Evolutionary conservation across 257 asterid species (phyloP).

Genomic region (Gentiana dahurica): DNA sequence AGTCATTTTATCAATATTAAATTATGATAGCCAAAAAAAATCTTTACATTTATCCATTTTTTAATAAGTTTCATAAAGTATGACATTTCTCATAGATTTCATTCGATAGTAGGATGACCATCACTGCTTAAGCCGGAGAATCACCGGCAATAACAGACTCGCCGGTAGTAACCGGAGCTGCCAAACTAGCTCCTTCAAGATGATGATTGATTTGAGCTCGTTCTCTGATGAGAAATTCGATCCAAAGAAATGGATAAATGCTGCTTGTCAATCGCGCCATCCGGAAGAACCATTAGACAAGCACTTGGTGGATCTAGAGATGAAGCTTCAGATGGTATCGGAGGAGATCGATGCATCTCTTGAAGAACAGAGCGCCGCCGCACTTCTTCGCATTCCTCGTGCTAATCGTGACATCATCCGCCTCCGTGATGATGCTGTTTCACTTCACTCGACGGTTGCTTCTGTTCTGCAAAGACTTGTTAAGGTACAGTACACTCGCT

Average conservation of each 20-base stretch:
- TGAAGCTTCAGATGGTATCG: constrained; percentile 93
- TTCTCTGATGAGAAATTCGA: constrained; percentile 92
- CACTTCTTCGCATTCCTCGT: constrained; percentile 90
- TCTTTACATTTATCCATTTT: too few relatives aligned
- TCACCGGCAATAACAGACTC: too few relatives aligned
- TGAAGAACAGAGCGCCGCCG: constrained; percentile 90
- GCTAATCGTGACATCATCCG: constrained; percentile 88
- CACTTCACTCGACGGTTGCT: constrained; percentile 85
- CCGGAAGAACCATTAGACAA: constrained; percentile 88
- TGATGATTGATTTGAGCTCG: constrained; percentile 86
- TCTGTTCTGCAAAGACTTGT: constrained; percentile 65
- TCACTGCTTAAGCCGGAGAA: neutral
- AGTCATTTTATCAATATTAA: too few relatives aligned
- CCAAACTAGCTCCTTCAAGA: constrained; percentile 10
- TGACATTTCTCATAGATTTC: too few relatives aligned
- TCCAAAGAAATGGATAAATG: constrained; percentile 92
- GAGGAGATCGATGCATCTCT: constrained; percentile 96
- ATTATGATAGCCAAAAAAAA: too few relatives aligned
- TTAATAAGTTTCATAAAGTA: too few relatives aligned
- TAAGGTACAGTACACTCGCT: constrained; percentile 34
- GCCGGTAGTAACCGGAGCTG: too few relatives aligned
- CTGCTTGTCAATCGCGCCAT: constrained; percentile 67
- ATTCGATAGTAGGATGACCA: too few relatives aligned
- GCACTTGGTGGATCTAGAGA: constrained; percentile 92
- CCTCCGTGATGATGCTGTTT: constrained; percentile 81